These are phyloP conservation scores for Plantago ovata DNA, from an alignment of 257 asterid species.

Conservation along the genomic window DNA sequence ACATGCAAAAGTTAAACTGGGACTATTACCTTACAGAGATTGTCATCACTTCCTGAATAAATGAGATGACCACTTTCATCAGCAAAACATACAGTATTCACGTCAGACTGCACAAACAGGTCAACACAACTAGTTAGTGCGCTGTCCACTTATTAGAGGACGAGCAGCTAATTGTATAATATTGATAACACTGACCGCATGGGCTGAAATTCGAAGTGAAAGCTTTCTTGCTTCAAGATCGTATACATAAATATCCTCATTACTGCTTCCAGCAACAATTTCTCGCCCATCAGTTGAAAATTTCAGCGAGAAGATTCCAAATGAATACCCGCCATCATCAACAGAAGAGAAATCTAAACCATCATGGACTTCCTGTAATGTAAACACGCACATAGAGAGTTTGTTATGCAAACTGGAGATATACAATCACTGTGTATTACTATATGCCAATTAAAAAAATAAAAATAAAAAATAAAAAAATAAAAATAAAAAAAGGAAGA, in stretches of 20 bases:
- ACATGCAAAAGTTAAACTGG: neutral
- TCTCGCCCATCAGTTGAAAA: constrained; percentile 86
- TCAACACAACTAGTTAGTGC: constrained; percentile 5
- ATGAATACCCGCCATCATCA: constrained; percentile 47
- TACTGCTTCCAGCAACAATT: constrained; percentile 84
- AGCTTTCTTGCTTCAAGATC: constrained; percentile 75
- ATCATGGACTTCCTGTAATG: constrained; percentile 75
- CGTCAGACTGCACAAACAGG: constrained; percentile 67
- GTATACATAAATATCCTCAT: constrained; percentile 73
- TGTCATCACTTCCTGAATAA: constrained; percentile 90
- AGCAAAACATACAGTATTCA: constrained; percentile 88
- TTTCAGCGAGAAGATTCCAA: constrained; percentile 81
- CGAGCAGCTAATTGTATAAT: no score
- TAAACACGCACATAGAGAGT: constrained; percentile 1
- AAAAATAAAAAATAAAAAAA: no score
- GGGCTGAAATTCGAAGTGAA: constrained; percentile 72
- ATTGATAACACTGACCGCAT: constrained; percentile 34
- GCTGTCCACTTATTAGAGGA: neutral
- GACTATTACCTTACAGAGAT: constrained; percentile 64
- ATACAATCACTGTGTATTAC: no score
- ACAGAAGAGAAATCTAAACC: constrained; percentile 60
- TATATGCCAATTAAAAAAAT: no score
- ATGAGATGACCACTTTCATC: constrained; percentile 88
- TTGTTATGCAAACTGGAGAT: neutral
- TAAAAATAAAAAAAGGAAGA: no score